These are phyloP conservation scores for Eutreptiella sp. DNA, from an alignment of 208 protist species.

Conservation along the genomic window DNA sequence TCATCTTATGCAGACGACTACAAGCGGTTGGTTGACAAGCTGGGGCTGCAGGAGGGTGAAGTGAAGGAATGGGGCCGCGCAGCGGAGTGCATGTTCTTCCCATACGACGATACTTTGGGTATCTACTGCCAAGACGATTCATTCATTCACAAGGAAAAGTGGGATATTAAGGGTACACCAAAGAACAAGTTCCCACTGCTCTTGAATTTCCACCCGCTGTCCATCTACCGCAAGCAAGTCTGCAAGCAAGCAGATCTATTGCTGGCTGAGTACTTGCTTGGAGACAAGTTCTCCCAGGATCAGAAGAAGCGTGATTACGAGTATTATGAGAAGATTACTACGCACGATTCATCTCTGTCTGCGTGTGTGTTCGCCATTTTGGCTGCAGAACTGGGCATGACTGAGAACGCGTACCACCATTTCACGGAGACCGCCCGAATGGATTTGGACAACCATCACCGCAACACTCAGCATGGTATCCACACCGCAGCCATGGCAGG, in stretches of 20 bases:
- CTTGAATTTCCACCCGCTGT: constrained; percentile 59
- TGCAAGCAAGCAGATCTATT: constrained; percentile 71
- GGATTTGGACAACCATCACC: constrained; percentile 62
- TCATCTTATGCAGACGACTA: constrained; percentile 54
- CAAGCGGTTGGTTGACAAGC: constrained; percentile 51
- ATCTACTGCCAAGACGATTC: constrained; percentile 70
- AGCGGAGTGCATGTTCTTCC: constrained; percentile 55
- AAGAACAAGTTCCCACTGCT: constrained; percentile 44
- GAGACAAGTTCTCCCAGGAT: constrained; percentile 60
- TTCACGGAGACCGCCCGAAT: constrained; percentile 51
- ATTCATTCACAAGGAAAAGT: constrained; percentile 74
- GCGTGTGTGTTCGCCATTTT: constrained; percentile 61
- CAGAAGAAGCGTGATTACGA: constrained; percentile 65
- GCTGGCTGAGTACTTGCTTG: constrained; percentile 62
- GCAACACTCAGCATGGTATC: constrained; percentile 59
- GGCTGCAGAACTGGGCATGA: constrained; percentile 51
- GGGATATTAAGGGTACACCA: constrained; percentile 59
- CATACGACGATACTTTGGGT: constrained; percentile 65
- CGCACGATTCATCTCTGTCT: constrained; percentile 60
- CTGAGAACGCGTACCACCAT: constrained; percentile 54
- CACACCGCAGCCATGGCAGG: constrained; percentile 63
- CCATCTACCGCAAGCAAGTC: constrained; percentile 72
- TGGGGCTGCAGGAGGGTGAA: constrained; percentile 60
- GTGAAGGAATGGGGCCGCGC: constrained; percentile 61
- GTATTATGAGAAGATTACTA: constrained; percentile 74